Base-by-base conservation (phyloP, 2,329 filamentous ascomycete species). In the Lachnellula occidentalis region DNA sequence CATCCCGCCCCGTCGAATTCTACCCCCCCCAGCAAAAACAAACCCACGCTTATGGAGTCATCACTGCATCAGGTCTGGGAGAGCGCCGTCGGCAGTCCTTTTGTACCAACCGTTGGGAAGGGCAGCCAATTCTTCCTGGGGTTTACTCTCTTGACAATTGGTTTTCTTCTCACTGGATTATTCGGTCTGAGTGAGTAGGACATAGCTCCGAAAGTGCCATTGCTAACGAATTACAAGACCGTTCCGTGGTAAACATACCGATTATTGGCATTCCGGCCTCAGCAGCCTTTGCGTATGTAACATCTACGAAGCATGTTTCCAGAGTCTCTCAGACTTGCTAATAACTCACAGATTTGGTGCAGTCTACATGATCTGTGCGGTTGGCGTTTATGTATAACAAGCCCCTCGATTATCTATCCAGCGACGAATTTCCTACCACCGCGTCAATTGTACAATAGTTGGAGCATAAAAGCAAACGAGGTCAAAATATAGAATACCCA, bases 281-380 rank as follows among this genome's bases (percentile, higher is more conserved):
- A 57, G 71, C 95, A 65, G 87, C 91, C 59, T 83, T 96, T 75
- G 92, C 89, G 92, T 97, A 85, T 68, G 89, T 75, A 39, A 39
- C 8, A 47, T 50, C 48, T 45, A 50, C 48, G 15, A 14, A 51
- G 27, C 31, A 17, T 21, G 34, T n/a, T 31, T 31, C 9, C 31
- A 21, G 8, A 15, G 5, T 47, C 41, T 27, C 34, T 47, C 58
- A 48, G 49, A 14, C 2, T 14, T 34, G 50, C 59, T 66, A 36
- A 67, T 14, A 41, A 14, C 22, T 27, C 65, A 24, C 12, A 96
- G 92, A 49, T 88, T 96, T 72, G 94, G 94, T 65, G 87, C 92
- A 49, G 91, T 99, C 45, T 96, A 94, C 76, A 96, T 96, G 87
- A 97, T 99, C 75, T 99, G 94, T 75, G 94, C 92, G 57, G 94